Conservation (phyloP, 2,329 filamentous ascomycete species). For the Helotiales sp. region DNA sequence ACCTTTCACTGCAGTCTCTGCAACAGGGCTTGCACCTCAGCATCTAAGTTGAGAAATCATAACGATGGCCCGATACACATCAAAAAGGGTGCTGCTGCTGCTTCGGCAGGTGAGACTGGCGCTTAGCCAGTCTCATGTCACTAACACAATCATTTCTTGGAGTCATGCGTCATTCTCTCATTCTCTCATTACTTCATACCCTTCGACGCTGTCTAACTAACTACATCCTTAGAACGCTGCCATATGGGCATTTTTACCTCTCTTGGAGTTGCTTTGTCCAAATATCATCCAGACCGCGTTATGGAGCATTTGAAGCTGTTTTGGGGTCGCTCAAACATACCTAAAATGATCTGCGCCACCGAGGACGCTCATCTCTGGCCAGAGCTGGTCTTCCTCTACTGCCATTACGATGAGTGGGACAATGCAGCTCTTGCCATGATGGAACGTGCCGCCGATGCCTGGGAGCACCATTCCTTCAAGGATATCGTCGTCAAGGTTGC, state of each 20-base stretch:
- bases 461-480: constrained; percentile 99
- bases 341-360: constrained; percentile 91
- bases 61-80: no score
- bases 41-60: no score
- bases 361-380: constrained; percentile 97
- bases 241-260: constrained; percentile 99
- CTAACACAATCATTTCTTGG: no score
- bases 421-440: constrained; percentile 97
- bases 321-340: constrained; percentile 97
- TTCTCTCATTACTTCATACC: no score
- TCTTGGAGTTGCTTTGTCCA: constrained; percentile 87
- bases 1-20: no score
- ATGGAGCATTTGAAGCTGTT: constrained; percentile 99
- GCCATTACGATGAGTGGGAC: constrained; percentile 98
- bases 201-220: no score
- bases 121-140: no score
- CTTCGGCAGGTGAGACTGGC: no score
- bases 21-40: no score
- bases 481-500: constrained; percentile 97
- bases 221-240: neutral
- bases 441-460: constrained; percentile 94
- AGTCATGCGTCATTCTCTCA: no score
- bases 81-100: no score
- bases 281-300: constrained; percentile 91
- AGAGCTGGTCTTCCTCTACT: constrained; percentile 96